Percentiles rank a stretch among this genome's conserved stretches.
Evolutionary conservation across 192 early-diverging fungal species (phyloP).

Genomic region (Podochytrium sp.): DNA sequence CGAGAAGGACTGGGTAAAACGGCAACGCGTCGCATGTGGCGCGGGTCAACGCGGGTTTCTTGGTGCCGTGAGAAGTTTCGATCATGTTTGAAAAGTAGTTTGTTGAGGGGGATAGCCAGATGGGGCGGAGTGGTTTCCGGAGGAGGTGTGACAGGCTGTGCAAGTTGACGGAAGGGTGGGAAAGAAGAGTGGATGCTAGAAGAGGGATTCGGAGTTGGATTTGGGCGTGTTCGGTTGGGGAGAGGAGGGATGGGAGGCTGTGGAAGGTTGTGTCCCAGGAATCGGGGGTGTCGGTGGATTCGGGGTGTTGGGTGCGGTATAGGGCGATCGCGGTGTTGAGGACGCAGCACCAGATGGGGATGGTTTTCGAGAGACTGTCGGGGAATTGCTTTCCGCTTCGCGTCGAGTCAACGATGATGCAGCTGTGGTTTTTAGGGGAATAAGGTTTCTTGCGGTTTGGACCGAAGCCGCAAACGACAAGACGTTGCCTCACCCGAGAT

Average conservation of each 20-base stretch:
- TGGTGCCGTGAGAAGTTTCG: not conserved
- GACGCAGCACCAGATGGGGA: slow-evolving; percentile 88
- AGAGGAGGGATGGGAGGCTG: slow-evolving; percentile 65
- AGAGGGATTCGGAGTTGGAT: slow-evolving; percentile 59
- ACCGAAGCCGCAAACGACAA: not conserved
- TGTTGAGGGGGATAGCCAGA: slow-evolving; percentile 80
- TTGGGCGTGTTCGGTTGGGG: slow-evolving; percentile 72
- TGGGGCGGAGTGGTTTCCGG: slow-evolving; percentile 72
- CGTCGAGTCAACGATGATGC: slow-evolving; percentile 88
- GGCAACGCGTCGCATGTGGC: not conserved
- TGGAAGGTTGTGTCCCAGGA: slow-evolving; percentile 66
- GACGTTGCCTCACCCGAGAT: slow-evolving; percentile 56
- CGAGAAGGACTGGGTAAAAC: slow-evolving; percentile 78
- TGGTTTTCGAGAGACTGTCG: slow-evolving; percentile 81
- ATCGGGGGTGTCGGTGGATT: slow-evolving; percentile 1
- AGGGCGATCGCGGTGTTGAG: slow-evolving; percentile 60
- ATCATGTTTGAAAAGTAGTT: slow-evolving; percentile 33
- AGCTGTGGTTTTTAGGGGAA: no score
- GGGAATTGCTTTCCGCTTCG: slow-evolving; percentile 83
- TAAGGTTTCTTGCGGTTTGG: not conserved
- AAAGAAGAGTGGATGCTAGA: slow-evolving; percentile 62
- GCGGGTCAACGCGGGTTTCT: not conserved
- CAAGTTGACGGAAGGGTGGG: slow-evolving; percentile 26
- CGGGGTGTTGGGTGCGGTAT: not conserved
- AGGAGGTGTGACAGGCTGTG: slow-evolving; percentile 30